Conservation (phyloP, 306 rosid genomes). For the Lupinus albus region DNA sequence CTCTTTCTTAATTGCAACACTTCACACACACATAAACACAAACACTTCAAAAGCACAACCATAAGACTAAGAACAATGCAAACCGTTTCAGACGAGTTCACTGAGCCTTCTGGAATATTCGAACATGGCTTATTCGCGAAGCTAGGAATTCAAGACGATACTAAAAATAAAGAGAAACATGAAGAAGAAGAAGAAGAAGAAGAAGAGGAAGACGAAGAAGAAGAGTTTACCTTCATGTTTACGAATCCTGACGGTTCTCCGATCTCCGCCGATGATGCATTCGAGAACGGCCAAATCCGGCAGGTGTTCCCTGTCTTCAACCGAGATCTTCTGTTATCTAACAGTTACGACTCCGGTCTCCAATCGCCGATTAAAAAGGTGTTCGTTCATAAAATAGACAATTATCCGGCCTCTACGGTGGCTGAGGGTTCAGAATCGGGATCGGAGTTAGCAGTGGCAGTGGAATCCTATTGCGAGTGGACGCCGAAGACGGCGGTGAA, state of each 20-base stretch:
- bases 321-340: conserved; percentile 54
- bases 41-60: background rate
- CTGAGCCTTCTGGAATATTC: background rate
- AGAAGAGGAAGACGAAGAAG: conserved; percentile 31
- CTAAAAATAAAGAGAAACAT: background rate
- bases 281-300: conserved; percentile 77
- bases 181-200: conserved; percentile 48
- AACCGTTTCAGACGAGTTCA: conserved; percentile 38
- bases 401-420: background rate
- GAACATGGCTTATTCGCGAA: conserved; percentile 44
- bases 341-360: conserved; percentile 24
- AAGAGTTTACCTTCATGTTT: conserved; percentile 70
- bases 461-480: conserved; percentile 78
- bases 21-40: background rate
- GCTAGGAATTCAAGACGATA: conserved; percentile 39
- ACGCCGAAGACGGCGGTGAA: conserved; percentile 51
- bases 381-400: conserved; percentile 46
- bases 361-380: conserved; percentile 60
- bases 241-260: conserved; percentile 58
- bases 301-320: conserved; percentile 68
- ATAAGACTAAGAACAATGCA: conserved; percentile 44
- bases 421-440: conserved; percentile 42
- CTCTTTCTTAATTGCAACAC: background rate
- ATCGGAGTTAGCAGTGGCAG: conserved; percentile 20
- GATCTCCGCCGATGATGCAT: conserved; percentile 73